phyloP scores from a whole-genome alignment of 352 stramenopile species.

The Phytopythium kandeliae region DNA sequence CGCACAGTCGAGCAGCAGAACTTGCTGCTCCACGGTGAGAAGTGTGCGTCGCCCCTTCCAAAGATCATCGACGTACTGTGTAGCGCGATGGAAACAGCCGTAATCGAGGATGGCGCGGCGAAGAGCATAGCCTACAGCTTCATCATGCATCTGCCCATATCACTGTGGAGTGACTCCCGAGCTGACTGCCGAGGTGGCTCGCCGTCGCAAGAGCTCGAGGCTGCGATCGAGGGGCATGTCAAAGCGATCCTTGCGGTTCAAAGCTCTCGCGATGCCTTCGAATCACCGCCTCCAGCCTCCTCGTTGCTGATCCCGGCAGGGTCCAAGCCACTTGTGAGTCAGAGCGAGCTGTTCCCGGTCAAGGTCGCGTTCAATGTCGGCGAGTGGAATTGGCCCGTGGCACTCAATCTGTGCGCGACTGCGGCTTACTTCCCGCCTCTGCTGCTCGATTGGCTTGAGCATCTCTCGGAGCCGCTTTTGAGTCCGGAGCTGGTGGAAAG shows the following conservation, averaged over 20 bases:
- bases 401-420: slow-evolving; percentile 18
- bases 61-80: slow-evolving; percentile 61
- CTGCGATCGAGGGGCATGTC: slow-evolving; percentile 18
- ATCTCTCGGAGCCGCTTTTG: slow-evolving; percentile 57
- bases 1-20: slow-evolving; percentile 72
- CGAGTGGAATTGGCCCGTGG: slow-evolving; percentile 57
- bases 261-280: slow-evolving; percentile 6
- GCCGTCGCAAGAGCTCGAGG: slow-evolving; percentile 9
- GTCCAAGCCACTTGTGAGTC: not conserved
- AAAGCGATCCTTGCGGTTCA: slow-evolving; percentile 6
- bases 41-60: slow-evolving; percentile 31
- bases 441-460: slow-evolving; percentile 77
- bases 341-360: slow-evolving; percentile 50
- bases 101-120: slow-evolving; percentile 4
- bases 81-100: slow-evolving; percentile 25
- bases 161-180: not conserved
- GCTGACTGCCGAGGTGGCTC: not conserved
- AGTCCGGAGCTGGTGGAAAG: slow-evolving; percentile 23
- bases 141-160: slow-evolving; percentile 21
- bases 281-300: slow-evolving; percentile 1
- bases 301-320: not conserved
- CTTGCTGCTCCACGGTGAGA: slow-evolving; percentile 44
- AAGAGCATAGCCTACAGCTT: slow-evolving; percentile 11
- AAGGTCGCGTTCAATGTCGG: slow-evolving; percentile 77
- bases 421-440: slow-evolving; percentile 31